Percentiles rank a stretch among this genome's conserved stretches.
Conservation (phyloP, 2,329 filamentous ascomycete genomes). For the Cercospora sp. region DNA sequence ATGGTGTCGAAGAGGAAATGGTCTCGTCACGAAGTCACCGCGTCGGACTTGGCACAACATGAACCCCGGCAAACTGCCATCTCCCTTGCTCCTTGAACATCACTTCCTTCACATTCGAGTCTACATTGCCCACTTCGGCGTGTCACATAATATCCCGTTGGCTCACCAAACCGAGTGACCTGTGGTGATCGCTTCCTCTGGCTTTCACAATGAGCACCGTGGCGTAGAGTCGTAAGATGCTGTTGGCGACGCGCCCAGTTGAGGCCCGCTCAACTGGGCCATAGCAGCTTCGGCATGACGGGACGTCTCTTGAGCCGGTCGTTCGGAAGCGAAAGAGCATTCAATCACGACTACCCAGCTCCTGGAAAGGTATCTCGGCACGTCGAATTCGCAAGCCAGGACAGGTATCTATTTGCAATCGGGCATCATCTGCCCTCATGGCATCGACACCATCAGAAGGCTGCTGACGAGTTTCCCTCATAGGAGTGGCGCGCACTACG, state of each 20-base stretch:
- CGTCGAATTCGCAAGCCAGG: no score
- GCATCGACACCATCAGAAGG: background rate
- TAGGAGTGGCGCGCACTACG: background rate
- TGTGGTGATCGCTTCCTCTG: background rate
- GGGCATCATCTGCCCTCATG: background rate
- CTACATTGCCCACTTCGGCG: background rate
- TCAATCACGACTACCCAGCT: no score
- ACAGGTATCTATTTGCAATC: background rate
- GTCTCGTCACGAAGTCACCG: background rate
- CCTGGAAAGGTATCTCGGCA: no score
- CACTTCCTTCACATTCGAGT: background rate
- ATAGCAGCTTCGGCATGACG: background rate
- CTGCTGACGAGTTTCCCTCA: background rate
- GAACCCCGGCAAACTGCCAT: background rate
- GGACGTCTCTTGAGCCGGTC: background rate
- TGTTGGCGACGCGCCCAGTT: background rate
- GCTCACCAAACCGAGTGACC: background rate
- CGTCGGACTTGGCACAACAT: background rate
- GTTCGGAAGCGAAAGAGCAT: no score
- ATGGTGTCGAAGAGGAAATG: background rate
- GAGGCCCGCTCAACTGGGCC: no score
- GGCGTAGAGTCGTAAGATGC: background rate
- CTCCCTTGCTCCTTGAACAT: background rate
- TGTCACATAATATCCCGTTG: background rate
- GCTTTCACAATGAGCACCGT: background rate